Conservation (phyloP, 768 basidiomycete genomes). For the Lactarius indigo region DNA sequence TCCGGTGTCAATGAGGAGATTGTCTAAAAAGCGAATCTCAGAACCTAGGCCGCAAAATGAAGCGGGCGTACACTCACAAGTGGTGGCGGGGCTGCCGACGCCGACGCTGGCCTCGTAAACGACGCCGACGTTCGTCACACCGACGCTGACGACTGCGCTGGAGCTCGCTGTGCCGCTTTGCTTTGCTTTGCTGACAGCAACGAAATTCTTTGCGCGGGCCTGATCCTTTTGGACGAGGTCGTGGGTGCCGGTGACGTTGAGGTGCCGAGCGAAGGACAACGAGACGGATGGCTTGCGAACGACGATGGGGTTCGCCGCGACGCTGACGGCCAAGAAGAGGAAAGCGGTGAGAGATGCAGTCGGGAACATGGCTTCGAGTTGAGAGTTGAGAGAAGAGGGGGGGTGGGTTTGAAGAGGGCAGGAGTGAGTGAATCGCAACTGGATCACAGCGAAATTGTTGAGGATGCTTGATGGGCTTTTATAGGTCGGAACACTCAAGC, state of each 20-base stretch:
- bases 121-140: conserved; percentile 42
- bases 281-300: conserved; percentile 8
- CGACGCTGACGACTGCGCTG: conserved; percentile 28
- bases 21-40: neutral
- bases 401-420: conserved; percentile 7
- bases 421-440: neutral
- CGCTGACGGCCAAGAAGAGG: no score
- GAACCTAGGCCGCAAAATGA: no score
- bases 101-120: conserved; percentile 48
- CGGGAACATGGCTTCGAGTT: neutral
- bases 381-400: neutral
- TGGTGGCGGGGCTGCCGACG: conserved; percentile 46
- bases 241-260: conserved; percentile 47
- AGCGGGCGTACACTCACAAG: conserved; percentile 26
- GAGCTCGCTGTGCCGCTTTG: conserved; percentile 27
- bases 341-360: no score
- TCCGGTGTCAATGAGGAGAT: conserved; percentile 5
- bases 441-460: conserved; percentile 8
- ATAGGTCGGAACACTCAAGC: neutral
- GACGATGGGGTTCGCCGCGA: neutral
- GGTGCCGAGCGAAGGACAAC: conserved; percentile 32
- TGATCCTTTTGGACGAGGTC: conserved; percentile 52
- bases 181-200: conserved; percentile 38
- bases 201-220: conserved; percentile 45
- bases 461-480: neutral